Evolutionary conservation across 805 yeast species (phyloP).

Genomic region (Lipomyces orientalis): DNA sequence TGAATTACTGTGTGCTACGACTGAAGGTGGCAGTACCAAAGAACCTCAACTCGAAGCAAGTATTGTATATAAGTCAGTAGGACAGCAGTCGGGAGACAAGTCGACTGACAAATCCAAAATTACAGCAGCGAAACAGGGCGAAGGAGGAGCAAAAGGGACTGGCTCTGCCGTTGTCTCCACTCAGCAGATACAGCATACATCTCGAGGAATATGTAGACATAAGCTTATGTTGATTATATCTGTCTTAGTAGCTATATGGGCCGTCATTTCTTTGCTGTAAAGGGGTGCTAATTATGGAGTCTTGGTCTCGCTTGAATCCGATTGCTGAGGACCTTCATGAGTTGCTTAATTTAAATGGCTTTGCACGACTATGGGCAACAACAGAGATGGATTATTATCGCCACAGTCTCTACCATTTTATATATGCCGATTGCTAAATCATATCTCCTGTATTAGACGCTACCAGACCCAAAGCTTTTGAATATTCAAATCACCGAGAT

Average conservation of each 20-base stretch:
- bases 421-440: too few species aligned
- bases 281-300: neutral
- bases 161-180: neutral
- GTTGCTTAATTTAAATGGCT: neutral
- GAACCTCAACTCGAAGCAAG: constrained; percentile 5
- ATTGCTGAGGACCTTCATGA: neutral
- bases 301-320: too few species aligned
- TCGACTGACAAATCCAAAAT: neutral
- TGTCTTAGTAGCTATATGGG: constrained; percentile 1
- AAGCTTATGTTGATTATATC: neutral
- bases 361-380: neutral
- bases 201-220: neutral
- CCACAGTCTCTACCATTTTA: too few species aligned
- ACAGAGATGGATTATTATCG: too few species aligned
- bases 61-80: neutral
- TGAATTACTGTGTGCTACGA: constrained; percentile 3
- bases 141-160: neutral
- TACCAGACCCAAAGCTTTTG: too few species aligned
- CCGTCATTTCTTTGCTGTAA: neutral
- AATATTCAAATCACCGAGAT: too few species aligned
- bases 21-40: neutral
- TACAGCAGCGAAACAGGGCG: neutral
- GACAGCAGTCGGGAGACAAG: neutral
- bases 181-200: neutral
- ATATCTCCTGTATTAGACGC: too few species aligned